Evolutionary conservation across 2,329 filamentous ascomycete genomes (phyloP), one percentile per base, ranked within the genome.

Genomic region (Emergomyces africanus): DNA sequence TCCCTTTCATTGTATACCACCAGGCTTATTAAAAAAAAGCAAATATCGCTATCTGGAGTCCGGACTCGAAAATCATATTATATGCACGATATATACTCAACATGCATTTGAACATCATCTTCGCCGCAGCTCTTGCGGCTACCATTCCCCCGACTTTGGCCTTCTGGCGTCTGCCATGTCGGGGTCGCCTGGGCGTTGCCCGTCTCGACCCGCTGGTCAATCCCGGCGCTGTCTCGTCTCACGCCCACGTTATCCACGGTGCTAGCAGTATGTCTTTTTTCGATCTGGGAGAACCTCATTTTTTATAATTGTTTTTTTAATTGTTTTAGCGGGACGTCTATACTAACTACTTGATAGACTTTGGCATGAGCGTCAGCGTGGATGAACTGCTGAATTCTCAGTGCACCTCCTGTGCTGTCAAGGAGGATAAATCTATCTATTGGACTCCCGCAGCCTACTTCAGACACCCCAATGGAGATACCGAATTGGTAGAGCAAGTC

Each of bases 91-190:
- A 42, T 55, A 42, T 33, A 44, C 8, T 14, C 20, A 58, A 51
- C 20, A 60, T 60, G 61, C 60, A 41, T 51, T 57, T 59, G 46
- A 59, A 54, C 39, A 9, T 49, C 60, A 25, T 57, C 18, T 28
- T 39, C 39, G 18, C 60, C n/a, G 57, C 59, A 49, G 61, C 51
- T 33, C n/a, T 57, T 23, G 60, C 57, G 44, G 60, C 54, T 42
- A 48, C 53, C 9, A 15, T 64, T 10, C 23, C 61, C 28, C 18
- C 61, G 46, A 46, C 50, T 25, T 62, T 64, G 65, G 90, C 87
- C 61, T 96, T 96, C 74, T 96, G 89, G 89, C 89, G 90, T 70
- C 88, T 96, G 81, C 87, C 89, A 67, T 96, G 90, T 73, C 86
- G 83, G 65, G 85, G 84, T 59, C 80, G 81, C 53, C 78, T 84